Percentiles rank a stretch among this genome's conserved stretches.
These are phyloP conservation scores for Erysimum cheiri DNA, from an alignment of 441 rosid species.

Conservation along the genomic window DNA sequence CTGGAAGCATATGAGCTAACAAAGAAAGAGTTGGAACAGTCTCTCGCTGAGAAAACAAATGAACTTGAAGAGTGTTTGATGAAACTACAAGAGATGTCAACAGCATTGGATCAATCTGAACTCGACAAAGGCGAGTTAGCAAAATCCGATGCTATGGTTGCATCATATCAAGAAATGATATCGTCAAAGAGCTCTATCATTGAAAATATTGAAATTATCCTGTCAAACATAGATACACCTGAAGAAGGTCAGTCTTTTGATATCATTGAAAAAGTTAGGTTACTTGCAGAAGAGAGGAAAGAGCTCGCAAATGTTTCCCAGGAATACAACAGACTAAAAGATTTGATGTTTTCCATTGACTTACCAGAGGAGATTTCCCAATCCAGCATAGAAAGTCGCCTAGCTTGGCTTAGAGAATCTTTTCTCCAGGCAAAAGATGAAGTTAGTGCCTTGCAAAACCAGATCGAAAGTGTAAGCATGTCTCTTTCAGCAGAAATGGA, in stretches of 20 bases:
- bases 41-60: slow-evolving; percentile 65
- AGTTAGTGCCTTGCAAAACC: slow-evolving; percentile 55
- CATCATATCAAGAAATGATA: slow-evolving; percentile 68
- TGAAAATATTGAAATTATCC: slow-evolving; percentile 59
- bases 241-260: slow-evolving; percentile 66
- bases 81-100: slow-evolving; percentile 65
- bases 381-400: slow-evolving; percentile 64
- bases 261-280: slow-evolving; percentile 60
- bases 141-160: slow-evolving; percentile 58
- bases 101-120: slow-evolving; percentile 61
- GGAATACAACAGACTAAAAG: slow-evolving; percentile 67
- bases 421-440: slow-evolving; percentile 59
- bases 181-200: slow-evolving; percentile 55
- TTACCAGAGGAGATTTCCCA: slow-evolving; percentile 61
- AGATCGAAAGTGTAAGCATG: slow-evolving; percentile 64
- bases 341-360: slow-evolving; percentile 57
- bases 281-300: slow-evolving; percentile 75
- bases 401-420: slow-evolving; percentile 76
- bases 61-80: slow-evolving; percentile 70
- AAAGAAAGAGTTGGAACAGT: slow-evolving; percentile 55
- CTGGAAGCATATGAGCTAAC: slow-evolving; percentile 59
- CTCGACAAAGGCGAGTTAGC: slow-evolving; percentile 62
- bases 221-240: slow-evolving; percentile 56
- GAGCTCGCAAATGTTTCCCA: slow-evolving; percentile 51
- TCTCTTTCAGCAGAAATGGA: slow-evolving; percentile 62